These are phyloP conservation scores for Psidium friedrichsthalianum DNA, from an alignment of 345 rosid genomes.

Conservation along the genomic window DNA sequence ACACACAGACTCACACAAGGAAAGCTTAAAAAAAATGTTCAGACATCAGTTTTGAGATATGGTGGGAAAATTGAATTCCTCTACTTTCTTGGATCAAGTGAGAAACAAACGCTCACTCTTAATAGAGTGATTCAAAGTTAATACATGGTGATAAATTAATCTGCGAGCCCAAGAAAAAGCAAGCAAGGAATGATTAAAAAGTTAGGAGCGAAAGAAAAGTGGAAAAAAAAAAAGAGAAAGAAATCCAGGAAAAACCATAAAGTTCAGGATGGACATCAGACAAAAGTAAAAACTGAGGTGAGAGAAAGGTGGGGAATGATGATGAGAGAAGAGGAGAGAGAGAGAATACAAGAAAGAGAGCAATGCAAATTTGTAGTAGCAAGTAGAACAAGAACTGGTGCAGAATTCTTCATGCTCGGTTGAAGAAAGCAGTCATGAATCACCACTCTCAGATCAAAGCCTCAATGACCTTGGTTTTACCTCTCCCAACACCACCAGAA, in stretches of 20 bases:
- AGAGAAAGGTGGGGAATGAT: neutral
- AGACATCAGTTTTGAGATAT: neutral
- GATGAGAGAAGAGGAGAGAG: neutral
- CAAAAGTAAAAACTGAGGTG: slow-evolving; percentile 1
- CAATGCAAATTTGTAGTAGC: neutral
- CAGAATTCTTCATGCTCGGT: slow-evolving; percentile 6
- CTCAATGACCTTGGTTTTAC: neutral
- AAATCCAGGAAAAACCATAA: slow-evolving; percentile 21
- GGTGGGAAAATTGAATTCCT: slow-evolving; percentile 28
- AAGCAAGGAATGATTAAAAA: slow-evolving; percentile 51
- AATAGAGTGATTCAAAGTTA: no score
- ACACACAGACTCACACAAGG: neutral
- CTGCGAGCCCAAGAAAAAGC: slow-evolving; percentile 25
- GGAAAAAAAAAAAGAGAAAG: slow-evolving; percentile 18
- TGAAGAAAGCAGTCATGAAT: slow-evolving; percentile 32
- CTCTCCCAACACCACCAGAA: neutral
- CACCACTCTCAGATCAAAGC: slow-evolving; percentile 29
- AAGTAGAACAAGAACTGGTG: slow-evolving; percentile 13
- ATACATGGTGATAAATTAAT: neutral
- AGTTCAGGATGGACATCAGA: slow-evolving; percentile 9
- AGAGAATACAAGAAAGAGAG: neutral
- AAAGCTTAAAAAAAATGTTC: neutral
- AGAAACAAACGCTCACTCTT: slow-evolving; percentile 6
- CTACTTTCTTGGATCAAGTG: slow-evolving; percentile 72
- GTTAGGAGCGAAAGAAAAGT: slow-evolving; percentile 20